Conservation (phyloP, 108 stramenopile species). For the Parmales sp. region DNA sequence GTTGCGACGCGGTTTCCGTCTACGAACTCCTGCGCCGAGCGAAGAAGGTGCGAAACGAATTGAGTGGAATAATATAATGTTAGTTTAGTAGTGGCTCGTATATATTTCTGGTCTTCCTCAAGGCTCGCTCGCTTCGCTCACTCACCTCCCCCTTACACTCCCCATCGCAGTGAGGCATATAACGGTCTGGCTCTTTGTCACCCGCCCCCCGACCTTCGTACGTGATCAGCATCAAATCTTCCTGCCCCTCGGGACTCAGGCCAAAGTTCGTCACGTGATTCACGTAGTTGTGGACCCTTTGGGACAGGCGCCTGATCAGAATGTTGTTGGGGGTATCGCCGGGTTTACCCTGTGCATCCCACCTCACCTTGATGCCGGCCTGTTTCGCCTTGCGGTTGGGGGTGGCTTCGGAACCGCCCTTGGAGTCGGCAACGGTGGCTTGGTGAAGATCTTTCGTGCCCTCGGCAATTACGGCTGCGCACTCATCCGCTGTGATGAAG, state of each 20-base stretch:
- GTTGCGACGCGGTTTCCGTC: conserved; percentile 78
- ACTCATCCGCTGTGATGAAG: conserved; percentile 71
- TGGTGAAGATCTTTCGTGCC: conserved; percentile 44
- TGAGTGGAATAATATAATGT: too few species aligned
- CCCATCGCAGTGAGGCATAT: conserved; percentile 86
- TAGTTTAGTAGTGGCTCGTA: too few species aligned
- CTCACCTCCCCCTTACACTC: conserved; percentile 36
- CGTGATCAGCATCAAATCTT: conserved; percentile 72
- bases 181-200: conserved; percentile 68
- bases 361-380: conserved; percentile 56
- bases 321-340: conserved; percentile 9
- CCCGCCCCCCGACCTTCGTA: conserved; percentile 65
- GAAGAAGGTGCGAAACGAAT: too few species aligned
- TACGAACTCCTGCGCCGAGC: conserved; percentile 49
- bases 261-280: conserved; percentile 58
- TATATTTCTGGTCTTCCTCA: too few species aligned
- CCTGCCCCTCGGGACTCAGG: conserved; percentile 64
- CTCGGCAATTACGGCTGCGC: conserved; percentile 53
- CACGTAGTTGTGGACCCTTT: conserved; percentile 66
- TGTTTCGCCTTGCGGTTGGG: conserved; percentile 65
- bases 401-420: conserved; percentile 52
- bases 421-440: conserved; percentile 72
- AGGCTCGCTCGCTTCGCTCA: too few species aligned
- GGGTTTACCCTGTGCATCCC: conserved; percentile 45
- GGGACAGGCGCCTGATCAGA: conserved; percentile 47